Percentiles rank a stretch among this genome's conserved stretches.
Evolutionary conservation across 257 asterid genomes (phyloP).

Genomic region (Solanum virginianum): DNA sequence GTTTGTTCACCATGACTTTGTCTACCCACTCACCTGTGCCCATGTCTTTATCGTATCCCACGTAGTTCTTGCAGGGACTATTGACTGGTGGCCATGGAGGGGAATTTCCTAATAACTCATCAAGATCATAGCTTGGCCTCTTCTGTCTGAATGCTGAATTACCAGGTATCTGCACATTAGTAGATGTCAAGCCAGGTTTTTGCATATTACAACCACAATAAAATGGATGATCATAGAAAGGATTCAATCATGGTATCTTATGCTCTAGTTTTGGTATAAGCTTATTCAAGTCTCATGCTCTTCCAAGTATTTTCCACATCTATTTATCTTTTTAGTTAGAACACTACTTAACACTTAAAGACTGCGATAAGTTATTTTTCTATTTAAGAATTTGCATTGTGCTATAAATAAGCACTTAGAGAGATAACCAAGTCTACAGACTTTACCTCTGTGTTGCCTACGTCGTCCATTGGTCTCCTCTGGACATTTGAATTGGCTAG

Average conservation of each 20-base stretch:
- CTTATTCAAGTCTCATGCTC: not conserved
- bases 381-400: not conserved
- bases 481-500: slow-evolving; percentile 30
- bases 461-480: slow-evolving; percentile 90
- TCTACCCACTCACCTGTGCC: slow-evolving; percentile 90
- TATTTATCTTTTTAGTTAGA: not conserved
- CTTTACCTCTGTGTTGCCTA: slow-evolving; percentile 78
- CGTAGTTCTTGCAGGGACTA: slow-evolving; percentile 31
- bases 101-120: slow-evolving; percentile 65
- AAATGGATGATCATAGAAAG: not conserved
- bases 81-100: slow-evolving; percentile 78
- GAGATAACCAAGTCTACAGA: not conserved
- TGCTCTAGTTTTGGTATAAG: not conserved
- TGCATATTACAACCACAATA: not conserved
- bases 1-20: slow-evolving; percentile 93
- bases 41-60: slow-evolving; percentile 54
- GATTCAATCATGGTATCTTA: not conserved
- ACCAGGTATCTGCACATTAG: slow-evolving; percentile 29
- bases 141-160: slow-evolving; percentile 44
- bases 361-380: not conserved
- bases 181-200: not conserved
- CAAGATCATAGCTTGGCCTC: slow-evolving; percentile 61
- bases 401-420: not conserved
- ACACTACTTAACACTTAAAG: not conserved
- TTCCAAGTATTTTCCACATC: not conserved